Evolutionary conservation across 1,284 basidiomycete species (phyloP).

Genomic region (Meira nashicola): DNA sequence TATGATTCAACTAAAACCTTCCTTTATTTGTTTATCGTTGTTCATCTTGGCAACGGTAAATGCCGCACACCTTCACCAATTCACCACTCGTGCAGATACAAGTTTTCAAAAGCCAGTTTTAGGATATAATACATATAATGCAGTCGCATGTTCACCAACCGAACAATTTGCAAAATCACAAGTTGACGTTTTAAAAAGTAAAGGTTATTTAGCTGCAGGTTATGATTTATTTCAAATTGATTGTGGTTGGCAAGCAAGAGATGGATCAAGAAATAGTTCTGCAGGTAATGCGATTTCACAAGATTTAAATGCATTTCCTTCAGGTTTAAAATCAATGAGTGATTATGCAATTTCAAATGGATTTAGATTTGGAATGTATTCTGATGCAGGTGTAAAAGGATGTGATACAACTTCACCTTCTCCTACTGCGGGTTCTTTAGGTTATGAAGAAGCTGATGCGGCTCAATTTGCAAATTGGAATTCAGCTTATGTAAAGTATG

Average conservation of each 20-base stretch:
- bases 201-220: slow-evolving; percentile 35
- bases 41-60: too few species aligned
- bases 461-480: slow-evolving; percentile 57
- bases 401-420: slow-evolving; percentile 31
- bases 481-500: slow-evolving; percentile 55
- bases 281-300: slow-evolving; percentile 31
- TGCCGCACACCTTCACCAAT: too few species aligned
- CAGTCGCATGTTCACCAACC: slow-evolving; percentile 40
- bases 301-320: slow-evolving; percentile 57
- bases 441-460: slow-evolving; percentile 58
- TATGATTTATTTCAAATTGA: slow-evolving; percentile 40
- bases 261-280: slow-evolving; percentile 26
- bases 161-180: slow-evolving; percentile 44
- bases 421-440: slow-evolving; percentile 56
- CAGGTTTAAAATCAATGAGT: slow-evolving; percentile 56
- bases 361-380: slow-evolving; percentile 59
- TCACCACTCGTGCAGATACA: too few species aligned
- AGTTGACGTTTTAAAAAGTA: slow-evolving; percentile 49
- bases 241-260: slow-evolving; percentile 54
- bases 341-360: slow-evolving; percentile 56
- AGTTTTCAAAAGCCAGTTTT: slow-evolving; percentile 23
- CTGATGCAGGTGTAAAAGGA: slow-evolving; percentile 55
- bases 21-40: too few species aligned
- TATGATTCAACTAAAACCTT: too few species aligned
- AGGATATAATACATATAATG: slow-evolving; percentile 49